Evolutionary conservation across 495 filamentous ascomycete genomes (phyloP), one percentile per base, ranked within the genome.

Genomic region (Thermothielavioides terrestris): DNA sequence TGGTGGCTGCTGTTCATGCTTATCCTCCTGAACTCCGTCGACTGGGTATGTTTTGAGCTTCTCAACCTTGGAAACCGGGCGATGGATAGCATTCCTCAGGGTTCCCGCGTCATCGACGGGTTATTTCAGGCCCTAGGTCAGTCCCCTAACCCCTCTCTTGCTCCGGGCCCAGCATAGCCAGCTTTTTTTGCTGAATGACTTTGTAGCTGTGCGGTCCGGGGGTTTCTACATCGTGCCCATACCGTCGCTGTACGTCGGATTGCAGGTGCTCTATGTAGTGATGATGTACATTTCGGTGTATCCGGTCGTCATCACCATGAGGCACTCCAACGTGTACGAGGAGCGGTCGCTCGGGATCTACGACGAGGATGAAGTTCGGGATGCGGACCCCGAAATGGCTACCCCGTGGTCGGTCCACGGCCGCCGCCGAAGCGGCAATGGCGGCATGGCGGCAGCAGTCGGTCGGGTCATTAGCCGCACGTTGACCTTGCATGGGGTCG

Each of bases 261-360:
- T 94, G 1, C 83, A 89, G 51, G 75, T 88, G 11, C 70, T 91
- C 12, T 94, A 94, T 63, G 80, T 89, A n/a, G 77, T 91, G 21
- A 94, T 92, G 88, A 94, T 94, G 86, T 94, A 91, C 64, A 85
- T 89, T 55, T 82, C 85, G 18, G 75, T 82, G 15, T 87, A 84
- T 54, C 85, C 85, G 0, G 83, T 88, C 28, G 84, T 85, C 17
- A 86, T 89, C 50, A 82, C 77, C 22, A 78, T 88, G 62, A 73
- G 85, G 8, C 72, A 77, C 32, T 78, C 77, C 22, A 84, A 84
- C 54, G 74, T 78, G 6, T 84, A 82, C 53, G 80, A 84, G 56
- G 85, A 89, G 63, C 76, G 76, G 10, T 75, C 74, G 1, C 71
- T 88, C 1, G 84, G 84, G 8, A 79, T 87, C 38, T 87, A 85